Evolutionary conservation across 495 filamentous ascomycete genomes (phyloP).

Genomic region (Elaphomyces granulatus): DNA sequence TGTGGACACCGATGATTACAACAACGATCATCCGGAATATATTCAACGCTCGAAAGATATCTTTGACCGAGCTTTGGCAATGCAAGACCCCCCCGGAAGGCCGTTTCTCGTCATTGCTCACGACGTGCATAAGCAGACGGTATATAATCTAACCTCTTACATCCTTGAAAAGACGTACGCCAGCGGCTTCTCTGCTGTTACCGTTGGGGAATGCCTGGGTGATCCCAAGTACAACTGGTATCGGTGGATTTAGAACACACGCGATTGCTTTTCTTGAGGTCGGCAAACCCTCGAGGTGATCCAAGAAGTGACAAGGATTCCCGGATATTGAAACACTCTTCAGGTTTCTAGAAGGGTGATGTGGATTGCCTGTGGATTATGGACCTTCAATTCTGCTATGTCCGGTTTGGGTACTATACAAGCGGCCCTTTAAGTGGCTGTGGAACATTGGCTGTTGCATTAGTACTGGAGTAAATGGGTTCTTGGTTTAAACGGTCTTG

Average conservation of each 20-base stretch:
- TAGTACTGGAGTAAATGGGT: too few relatives aligned
- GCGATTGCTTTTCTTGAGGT: too few relatives aligned
- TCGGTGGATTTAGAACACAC: constrained; percentile 22
- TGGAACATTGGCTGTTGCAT: too few relatives aligned
- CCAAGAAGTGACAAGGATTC: too few relatives aligned
- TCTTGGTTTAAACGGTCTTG: too few relatives aligned
- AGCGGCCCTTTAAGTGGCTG: too few relatives aligned
- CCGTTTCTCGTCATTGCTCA: constrained; percentile 59
- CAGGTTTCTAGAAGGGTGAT: background rate
- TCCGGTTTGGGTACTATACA: too few relatives aligned
- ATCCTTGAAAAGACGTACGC: constrained; percentile 44
- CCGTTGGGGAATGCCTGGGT: constrained; percentile 62
- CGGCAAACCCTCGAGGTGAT: too few relatives aligned
- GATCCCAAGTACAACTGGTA: constrained; percentile 65
- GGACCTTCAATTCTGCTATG: too few relatives aligned
- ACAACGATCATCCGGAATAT: constrained; percentile 40
- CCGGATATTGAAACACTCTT: background rate
- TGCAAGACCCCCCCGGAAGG: constrained; percentile 26
- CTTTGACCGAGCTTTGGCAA: constrained; percentile 42
- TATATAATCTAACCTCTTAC: constrained; percentile 61
- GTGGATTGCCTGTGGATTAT: too few relatives aligned
- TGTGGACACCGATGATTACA: constrained; percentile 67
- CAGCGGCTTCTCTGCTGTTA: constrained; percentile 51
- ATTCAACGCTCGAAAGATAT: constrained; percentile 64
- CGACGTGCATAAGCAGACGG: constrained; percentile 65